Conservation (phyloP, 176 grass and related monocot species). For the Hyparrhenia diplandra region DNA sequence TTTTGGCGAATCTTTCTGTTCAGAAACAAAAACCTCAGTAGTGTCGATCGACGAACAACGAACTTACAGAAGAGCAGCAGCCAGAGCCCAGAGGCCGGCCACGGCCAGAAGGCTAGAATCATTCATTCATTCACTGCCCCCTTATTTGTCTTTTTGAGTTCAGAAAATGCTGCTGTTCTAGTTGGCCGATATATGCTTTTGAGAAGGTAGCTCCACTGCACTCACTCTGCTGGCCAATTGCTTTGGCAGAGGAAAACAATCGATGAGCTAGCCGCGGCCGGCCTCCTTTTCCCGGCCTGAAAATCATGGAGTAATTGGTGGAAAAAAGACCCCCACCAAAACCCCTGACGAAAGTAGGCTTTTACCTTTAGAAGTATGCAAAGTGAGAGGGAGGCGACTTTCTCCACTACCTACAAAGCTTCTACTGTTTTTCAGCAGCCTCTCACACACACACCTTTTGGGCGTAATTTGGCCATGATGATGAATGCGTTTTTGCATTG, state of each 20-base stretch:
- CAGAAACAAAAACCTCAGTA: not conserved
- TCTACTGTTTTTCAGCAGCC: slow-evolving; percentile 1
- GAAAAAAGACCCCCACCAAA: not conserved
- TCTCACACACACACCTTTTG: not conserved
- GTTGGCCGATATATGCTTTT: slow-evolving; percentile 13
- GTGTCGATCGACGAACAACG: not conserved
- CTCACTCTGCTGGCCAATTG: not conserved
- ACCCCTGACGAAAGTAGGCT: slow-evolving; percentile 38
- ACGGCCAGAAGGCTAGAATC: not conserved
- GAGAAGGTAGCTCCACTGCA: slow-evolving; percentile 3
- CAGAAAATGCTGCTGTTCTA: not conserved
- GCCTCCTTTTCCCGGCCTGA: slow-evolving; percentile 9
- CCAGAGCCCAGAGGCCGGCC: too few species aligned
- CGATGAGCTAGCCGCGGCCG: not conserved
- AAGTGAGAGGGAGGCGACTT: slow-evolving; percentile 12
- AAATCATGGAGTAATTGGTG: slow-evolving; percentile 39
- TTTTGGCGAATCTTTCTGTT: not conserved
- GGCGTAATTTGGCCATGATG: not conserved
- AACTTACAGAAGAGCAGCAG: not conserved
- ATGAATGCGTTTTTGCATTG: not conserved
- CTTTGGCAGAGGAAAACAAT: slow-evolving; percentile 32
- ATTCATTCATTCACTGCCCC: not conserved
- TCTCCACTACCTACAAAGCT: slow-evolving; percentile 38
- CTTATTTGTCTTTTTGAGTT: not conserved
- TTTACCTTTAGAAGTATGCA: slow-evolving; percentile 43